A percentile compares a stretch with the other conserved stretches of the same genome.
Conservation (phyloP, 2,329 filamentous ascomycete species). For the Paraconiothyrium brasiliense region DNA sequence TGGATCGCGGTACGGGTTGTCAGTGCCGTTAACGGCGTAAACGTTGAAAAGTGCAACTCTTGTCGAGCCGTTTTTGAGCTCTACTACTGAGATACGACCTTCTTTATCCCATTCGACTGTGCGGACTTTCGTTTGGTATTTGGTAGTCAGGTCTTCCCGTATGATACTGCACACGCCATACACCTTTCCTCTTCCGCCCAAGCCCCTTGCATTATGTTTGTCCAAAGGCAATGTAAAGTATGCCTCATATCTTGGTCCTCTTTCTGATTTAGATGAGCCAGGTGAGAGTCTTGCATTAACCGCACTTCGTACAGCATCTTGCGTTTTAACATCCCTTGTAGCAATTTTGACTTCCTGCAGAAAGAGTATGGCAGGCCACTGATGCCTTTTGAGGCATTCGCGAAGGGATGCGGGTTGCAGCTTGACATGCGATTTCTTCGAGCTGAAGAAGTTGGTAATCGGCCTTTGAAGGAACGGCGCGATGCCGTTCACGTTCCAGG, state of each 20-base stretch:
- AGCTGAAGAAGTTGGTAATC: constrained; percentile 53
- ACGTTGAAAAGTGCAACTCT: constrained; percentile 61
- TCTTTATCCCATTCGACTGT: constrained; percentile 62
- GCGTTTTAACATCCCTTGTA: constrained; percentile 49
- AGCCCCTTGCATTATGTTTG: constrained; percentile 60
- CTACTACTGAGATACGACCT: constrained; percentile 61
- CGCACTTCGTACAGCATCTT: constrained; percentile 52
- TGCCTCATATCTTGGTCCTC: constrained; percentile 52
- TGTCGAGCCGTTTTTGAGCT: constrained; percentile 35
- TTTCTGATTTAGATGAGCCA: constrained; percentile 1
- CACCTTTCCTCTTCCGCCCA: constrained; percentile 56
- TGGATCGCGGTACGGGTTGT: constrained; percentile 56
- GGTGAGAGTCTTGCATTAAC: constrained; percentile 33
- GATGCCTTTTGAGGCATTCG: constrained; percentile 55
- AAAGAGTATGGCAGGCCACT: constrained; percentile 57
- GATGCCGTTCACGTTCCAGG: constrained; percentile 62
- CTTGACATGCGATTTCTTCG: constrained; percentile 17
- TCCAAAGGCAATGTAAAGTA: constrained; percentile 61
- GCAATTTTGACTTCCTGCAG: constrained; percentile 63
- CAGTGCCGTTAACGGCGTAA: constrained; percentile 64
- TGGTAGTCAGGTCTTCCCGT: constrained; percentile 52
- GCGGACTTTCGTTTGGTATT: constrained; percentile 28
- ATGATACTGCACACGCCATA: constrained; percentile 64
- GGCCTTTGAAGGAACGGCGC: constrained; percentile 52
- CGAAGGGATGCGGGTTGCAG: constrained; percentile 46